Base-by-base conservation (phyloP, 2,329 filamentous ascomycete genomes). In the Chaetomium strumarium region DNA sequence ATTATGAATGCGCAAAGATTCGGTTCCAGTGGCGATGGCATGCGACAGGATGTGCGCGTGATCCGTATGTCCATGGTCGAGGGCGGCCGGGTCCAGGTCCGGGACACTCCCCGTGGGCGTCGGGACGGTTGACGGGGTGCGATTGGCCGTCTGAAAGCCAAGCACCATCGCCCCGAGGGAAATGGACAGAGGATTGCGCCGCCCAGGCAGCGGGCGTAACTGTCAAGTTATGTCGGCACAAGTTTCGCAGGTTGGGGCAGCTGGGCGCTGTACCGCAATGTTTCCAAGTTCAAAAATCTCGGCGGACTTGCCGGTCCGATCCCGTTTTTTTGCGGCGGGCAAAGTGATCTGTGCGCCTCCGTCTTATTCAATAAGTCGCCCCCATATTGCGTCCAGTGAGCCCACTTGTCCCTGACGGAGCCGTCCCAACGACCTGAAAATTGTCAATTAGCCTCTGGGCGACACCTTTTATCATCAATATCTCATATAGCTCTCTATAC, bases 31-130 rank as follows among this genome's bases (percentile, higher is more conserved):
- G 47, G 30, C 55, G 48, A 48, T 53, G 52, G 45, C 55, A 51
- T 55, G 54, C 61, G 62, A 62, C 60, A 45, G 41, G 53, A 54
- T 49, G 16, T 39, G 55, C 46, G 52, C 46, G 45, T 47, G 49
- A 20, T 54, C 55, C 46, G 50, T 46, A 53, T 56, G 55, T 60
- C 61, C 63, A 64, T 65, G 49, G 51, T 62, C 58, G 53, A 57
- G 55, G 39, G 51, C 33, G 48, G 53, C 46, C 46, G 51, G 40
- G 37, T 46, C 46, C 16, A 51, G 46, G 44, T 52, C 44, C 49
- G 40, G 50, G 19, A 46, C 17, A 40, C 36, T 19, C 40, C 37
- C 29, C 39, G 43, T n/a, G 34, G 46, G 43, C 24, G 38, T 43
- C 43, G 39, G 50, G 46, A 36, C 46, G 10, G 51, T 55, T 29